Evolutionary conservation across 208 protist genomes (phyloP).

Genomic region (Leishmania gerbilli): DNA sequence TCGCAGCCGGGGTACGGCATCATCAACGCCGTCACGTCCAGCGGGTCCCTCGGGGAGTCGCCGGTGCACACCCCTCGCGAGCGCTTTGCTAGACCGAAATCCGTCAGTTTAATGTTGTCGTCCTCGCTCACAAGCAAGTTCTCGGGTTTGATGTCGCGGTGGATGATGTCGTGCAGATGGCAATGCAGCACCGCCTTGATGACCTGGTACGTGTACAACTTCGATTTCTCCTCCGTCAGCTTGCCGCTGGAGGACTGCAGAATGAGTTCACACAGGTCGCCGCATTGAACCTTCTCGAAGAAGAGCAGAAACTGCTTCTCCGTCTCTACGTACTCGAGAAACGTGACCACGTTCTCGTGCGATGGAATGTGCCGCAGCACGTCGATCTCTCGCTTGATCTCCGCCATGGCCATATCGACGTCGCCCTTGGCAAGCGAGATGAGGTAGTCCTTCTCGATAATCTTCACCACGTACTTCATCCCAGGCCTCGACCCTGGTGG

Average conservation of each 20-base stretch:
- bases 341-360: constrained; percentile 88
- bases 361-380: constrained; percentile 87
- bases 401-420: constrained; percentile 85
- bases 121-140: constrained; percentile 89
- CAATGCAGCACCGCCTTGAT: constrained; percentile 92
- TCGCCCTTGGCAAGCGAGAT: constrained; percentile 86
- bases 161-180: constrained; percentile 91
- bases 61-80: constrained; percentile 74
- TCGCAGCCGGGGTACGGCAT: constrained; percentile 85
- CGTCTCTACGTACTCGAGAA: constrained; percentile 89
- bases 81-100: constrained; percentile 91
- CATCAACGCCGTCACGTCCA: constrained; percentile 68
- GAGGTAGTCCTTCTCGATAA: constrained; percentile 91
- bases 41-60: constrained; percentile 54
- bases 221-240: constrained; percentile 80
- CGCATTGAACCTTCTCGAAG: constrained; percentile 87
- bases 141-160: constrained; percentile 93
- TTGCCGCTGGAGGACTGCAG: constrained; percentile 76
- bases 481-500: constrained; percentile 63
- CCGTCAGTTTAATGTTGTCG: constrained; percentile 91
- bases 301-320: constrained; percentile 86
- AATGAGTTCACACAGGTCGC: constrained; percentile 91
- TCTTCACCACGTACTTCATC: constrained; percentile 92
- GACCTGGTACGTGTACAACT: constrained; percentile 89
- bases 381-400: constrained; percentile 91